Conservation (phyloP, 768 basidiomycete species). For the Hortiboletus campestris region DNA sequence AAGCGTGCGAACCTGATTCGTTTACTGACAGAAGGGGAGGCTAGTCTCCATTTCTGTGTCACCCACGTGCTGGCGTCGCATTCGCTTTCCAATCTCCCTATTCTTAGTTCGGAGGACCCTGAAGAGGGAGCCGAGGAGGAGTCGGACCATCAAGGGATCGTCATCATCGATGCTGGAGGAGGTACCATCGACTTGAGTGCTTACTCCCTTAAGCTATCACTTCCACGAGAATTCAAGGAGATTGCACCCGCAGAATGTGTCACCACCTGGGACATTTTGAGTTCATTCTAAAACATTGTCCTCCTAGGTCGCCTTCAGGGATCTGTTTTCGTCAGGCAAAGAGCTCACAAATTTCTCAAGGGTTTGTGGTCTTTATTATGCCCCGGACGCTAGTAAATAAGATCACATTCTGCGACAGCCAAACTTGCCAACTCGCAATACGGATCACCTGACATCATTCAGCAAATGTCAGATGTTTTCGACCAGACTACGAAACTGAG, state of each 20-base stretch:
- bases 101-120: background rate
- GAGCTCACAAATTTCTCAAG: conserved; percentile 27
- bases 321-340: conserved; percentile 34
- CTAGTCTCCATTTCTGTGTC: conserved; percentile 38
- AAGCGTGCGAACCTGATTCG: conserved; percentile 19
- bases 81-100: conserved; percentile 8
- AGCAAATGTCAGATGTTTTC: conserved; percentile 34
- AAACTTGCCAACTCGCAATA: conserved; percentile 31
- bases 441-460: conserved; percentile 29
- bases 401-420: conserved; percentile 12
- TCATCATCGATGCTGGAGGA: conserved; percentile 47
- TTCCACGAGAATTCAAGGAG: conserved; percentile 31
- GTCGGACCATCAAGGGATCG: conserved; percentile 34
- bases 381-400: background rate
- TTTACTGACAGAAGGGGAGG: conserved; percentile 28
- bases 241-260: conserved; percentile 34
- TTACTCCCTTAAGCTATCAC: conserved; percentile 27
- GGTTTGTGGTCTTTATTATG: conserved; percentile 14
- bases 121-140: background rate
- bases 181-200: conserved; percentile 41
- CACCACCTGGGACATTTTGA: background rate
- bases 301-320: conserved; percentile 38
- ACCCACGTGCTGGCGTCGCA: conserved; percentile 39
- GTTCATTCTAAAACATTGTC: background rate
- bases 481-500: conserved; percentile 38